A percentile compares a stretch with the other conserved stretches of the same genome.
Evolutionary conservation across 768 basidiomycete species (phyloP).

Genomic region (Pisolithus microcarpus): DNA sequence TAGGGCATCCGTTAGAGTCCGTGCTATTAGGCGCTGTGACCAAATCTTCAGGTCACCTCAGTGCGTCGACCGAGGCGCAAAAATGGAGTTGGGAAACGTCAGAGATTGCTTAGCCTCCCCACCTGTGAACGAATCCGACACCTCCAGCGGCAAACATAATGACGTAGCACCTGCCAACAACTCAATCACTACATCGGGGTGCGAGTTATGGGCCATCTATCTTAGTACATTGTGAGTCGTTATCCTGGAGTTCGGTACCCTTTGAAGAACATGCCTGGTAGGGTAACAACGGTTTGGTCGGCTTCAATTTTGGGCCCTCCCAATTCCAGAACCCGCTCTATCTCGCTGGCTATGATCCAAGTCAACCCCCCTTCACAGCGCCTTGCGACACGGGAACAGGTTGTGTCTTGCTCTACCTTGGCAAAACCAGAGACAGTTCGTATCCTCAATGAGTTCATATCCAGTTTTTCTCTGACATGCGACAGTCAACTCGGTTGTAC

Average conservation of each 20-base stretch:
- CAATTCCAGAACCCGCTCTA: constrained; percentile 71
- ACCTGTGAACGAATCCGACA: neutral
- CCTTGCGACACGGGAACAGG: constrained; percentile 42
- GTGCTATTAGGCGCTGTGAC: too few relatives aligned
- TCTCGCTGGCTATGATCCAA: constrained; percentile 66
- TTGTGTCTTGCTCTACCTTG: constrained; percentile 64
- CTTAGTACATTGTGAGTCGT: constrained; percentile 39
- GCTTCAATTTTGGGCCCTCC: constrained; percentile 66
- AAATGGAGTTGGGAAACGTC: neutral
- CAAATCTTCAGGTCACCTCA: too few relatives aligned
- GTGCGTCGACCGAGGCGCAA: neutral
- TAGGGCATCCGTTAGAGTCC: too few relatives aligned
- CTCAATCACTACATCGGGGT: constrained; percentile 33
- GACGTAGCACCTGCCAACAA: neutral
- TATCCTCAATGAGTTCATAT: neutral
- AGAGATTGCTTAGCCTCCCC: neutral
- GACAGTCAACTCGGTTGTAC: constrained; percentile 68
- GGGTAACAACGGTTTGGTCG: constrained; percentile 64
- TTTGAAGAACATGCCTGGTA: constrained; percentile 3
- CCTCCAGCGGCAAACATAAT: neutral
- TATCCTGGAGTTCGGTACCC: neutral
- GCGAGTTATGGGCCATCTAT: constrained; percentile 56
- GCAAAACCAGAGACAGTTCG: constrained; percentile 53
- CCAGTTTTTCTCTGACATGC: neutral
- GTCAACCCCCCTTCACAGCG: constrained; percentile 43